These are phyloP conservation scores for Quaeritorhiza haematococci DNA, from an alignment of 371 early-diverging fungal genomes.

Conservation along the genomic window DNA sequence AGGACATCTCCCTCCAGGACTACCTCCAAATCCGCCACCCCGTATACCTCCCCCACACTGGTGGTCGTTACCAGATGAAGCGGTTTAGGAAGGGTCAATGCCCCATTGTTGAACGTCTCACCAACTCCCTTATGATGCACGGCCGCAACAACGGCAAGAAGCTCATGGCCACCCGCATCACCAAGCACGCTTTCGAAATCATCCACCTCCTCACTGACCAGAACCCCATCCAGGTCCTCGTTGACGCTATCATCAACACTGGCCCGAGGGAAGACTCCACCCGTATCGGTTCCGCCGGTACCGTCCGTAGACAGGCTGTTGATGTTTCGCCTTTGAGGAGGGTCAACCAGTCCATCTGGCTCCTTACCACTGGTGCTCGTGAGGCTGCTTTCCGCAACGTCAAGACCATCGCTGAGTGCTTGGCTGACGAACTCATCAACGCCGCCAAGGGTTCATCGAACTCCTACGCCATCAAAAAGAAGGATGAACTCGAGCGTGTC, in stretches of 20 bases:
- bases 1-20: constrained; percentile 87
- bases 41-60: constrained; percentile 97
- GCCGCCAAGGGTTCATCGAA: constrained; percentile 98
- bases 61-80: constrained; percentile 96
- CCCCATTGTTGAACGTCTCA: constrained; percentile 99
- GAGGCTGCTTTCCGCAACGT: constrained; percentile 89
- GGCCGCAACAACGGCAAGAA: constrained; percentile 99
- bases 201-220: constrained; percentile 97
- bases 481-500: constrained; percentile 99
- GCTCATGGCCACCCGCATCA: constrained; percentile 97
- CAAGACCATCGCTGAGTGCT: constrained; percentile 99
- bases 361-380: constrained; percentile 95
- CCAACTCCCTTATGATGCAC: constrained; percentile 99
- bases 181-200: constrained; percentile 99
- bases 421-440: constrained; percentile 99
- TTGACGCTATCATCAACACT: constrained; percentile 99
- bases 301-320: constrained; percentile 99
- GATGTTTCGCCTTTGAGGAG: constrained; percentile 99
- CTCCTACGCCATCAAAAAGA: constrained; percentile 99
- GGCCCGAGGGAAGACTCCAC: constrained; percentile 99
- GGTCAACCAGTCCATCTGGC: constrained; percentile 96
- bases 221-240: constrained; percentile 98
- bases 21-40: constrained; percentile 89
- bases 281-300: constrained; percentile 99
- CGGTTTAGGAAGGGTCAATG: constrained; percentile 98